Percentiles rank a stretch among this genome's conserved stretches.
These are phyloP conservation scores for Volvox reticuliferus DNA, from an alignment of 139 green algal genomes.

Conservation along the genomic window DNA sequence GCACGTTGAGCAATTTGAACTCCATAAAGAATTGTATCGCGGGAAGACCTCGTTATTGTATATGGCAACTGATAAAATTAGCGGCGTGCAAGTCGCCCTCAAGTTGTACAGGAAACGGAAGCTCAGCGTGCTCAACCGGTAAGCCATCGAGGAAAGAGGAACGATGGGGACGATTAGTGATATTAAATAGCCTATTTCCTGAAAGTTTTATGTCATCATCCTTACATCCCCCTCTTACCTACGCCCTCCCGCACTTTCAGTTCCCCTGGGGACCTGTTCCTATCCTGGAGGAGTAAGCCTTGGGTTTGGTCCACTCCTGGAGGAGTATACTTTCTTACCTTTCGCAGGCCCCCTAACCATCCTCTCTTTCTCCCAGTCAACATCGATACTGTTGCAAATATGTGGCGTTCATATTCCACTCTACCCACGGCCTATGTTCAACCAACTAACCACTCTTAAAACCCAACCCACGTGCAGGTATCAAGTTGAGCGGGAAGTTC, in stretches of 20 bases:
- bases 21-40: conserved; percentile 82
- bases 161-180: not conserved
- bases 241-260: not conserved
- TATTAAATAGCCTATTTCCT: no score
- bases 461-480: conserved; percentile 39
- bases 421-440: no score
- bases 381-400: no score
- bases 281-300: no score
- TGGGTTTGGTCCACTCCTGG: no score
- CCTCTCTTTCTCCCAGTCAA: not conserved
- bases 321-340: not conserved
- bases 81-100: conserved; percentile 61
- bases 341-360: no score
- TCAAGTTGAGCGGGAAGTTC: conserved; percentile 73
- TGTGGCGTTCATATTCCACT: no score
- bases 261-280: no score
- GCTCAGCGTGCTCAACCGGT: conserved; percentile 70
- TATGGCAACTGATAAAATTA: conserved; percentile 66
- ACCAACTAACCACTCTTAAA: not conserved
- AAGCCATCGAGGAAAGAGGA: not conserved
- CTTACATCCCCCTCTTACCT: not conserved
- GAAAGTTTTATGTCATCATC: no score
- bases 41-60: conserved; percentile 82
- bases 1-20: conserved; percentile 76
- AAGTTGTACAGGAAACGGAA: conserved; percentile 72